Evolutionary conservation across 2,329 filamentous ascomycete genomes (phyloP).

Genomic region (Talaromyces albobiverticillius): DNA sequence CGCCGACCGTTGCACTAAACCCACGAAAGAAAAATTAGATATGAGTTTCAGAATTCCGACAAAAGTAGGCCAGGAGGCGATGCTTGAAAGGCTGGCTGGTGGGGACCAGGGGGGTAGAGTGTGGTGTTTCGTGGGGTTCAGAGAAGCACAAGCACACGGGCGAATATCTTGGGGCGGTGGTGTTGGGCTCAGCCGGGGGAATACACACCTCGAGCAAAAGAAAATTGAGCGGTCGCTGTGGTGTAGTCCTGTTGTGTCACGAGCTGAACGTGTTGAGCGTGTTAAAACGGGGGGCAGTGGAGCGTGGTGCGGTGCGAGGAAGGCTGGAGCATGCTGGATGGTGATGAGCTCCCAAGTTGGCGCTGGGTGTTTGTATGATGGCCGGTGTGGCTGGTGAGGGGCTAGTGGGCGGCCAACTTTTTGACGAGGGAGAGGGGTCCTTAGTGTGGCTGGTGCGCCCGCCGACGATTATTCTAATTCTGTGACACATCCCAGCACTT

Average conservation of each 20-base stretch:
- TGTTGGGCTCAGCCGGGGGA: neutral
- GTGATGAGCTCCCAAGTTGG: slow-evolving; percentile 14
- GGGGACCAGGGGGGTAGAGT: slow-evolving; percentile 34
- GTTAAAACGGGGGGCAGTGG: neutral
- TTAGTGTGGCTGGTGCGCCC: slow-evolving; percentile 13
- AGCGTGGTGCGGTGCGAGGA: neutral
- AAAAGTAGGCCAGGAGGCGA: neutral
- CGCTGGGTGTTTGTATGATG: neutral
- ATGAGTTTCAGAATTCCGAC: slow-evolving; percentile 2
- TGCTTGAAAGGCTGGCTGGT: slow-evolving; percentile 26
- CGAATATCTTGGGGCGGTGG: slow-evolving; percentile 1
- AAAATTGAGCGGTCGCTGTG: neutral
- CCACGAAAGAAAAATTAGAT: slow-evolving; percentile 17
- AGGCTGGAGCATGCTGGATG: no score
- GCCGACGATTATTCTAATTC: neutral
- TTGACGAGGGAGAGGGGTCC: slow-evolving; percentile 13
- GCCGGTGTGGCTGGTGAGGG: slow-evolving; percentile 28
- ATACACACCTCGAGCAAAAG: neutral
- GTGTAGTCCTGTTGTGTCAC: neutral
- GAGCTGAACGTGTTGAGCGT: neutral
- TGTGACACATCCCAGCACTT: no score
- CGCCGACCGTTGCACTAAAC: slow-evolving; percentile 14
- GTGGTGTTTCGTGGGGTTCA: slow-evolving; percentile 16
- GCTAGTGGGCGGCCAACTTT: slow-evolving; percentile 4
- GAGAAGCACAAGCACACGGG: slow-evolving; percentile 10